Evolutionary conservation across 2,329 filamentous ascomycete genomes (phyloP).

Genomic region (Epicoccum sorghinum): DNA sequence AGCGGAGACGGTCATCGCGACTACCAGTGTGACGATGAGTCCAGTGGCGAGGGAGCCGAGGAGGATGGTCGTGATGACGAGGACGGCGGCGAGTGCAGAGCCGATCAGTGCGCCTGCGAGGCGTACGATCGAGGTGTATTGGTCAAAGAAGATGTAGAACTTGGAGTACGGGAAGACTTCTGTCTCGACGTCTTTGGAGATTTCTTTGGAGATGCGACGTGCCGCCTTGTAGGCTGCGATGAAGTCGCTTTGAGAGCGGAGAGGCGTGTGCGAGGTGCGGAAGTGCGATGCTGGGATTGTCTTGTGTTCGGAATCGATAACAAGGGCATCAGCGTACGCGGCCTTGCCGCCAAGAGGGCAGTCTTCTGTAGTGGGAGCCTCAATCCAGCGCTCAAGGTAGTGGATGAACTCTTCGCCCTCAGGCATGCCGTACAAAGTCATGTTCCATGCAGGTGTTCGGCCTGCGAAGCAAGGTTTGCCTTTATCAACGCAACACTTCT

Average conservation of each 20-base stretch:
- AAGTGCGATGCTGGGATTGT: constrained; percentile 87
- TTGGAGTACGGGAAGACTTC: constrained; percentile 96
- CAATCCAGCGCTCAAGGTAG: constrained; percentile 84
- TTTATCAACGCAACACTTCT: constrained; percentile 68
- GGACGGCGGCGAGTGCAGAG: constrained; percentile 83
- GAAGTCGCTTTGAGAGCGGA: constrained; percentile 89
- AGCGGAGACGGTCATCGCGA: constrained; percentile 91
- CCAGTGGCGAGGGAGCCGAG: constrained; percentile 85
- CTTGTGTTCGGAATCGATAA: constrained; percentile 70
- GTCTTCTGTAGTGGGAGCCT: constrained; percentile 76
- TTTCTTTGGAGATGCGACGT: constrained; percentile 80
- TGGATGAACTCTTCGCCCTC: constrained; percentile 88
- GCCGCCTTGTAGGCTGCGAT: constrained; percentile 90
- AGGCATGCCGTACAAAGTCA: constrained; percentile 88
- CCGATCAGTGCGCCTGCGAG: constrained; percentile 81
- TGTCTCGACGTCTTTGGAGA: constrained; percentile 72
- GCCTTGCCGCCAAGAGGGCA: constrained; percentile 91
- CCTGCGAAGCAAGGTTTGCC: constrained; percentile 78
- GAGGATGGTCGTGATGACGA: constrained; percentile 77
- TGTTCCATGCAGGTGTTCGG: constrained; percentile 83
- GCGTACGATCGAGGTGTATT: constrained; percentile 84
- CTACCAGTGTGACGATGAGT: constrained; percentile 80
- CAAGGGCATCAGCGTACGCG: constrained; percentile 82
- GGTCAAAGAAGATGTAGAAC: constrained; percentile 99
- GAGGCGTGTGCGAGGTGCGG: constrained; percentile 83